These are phyloP conservation scores for Themeda triandra DNA, from an alignment of 176 grass and related monocot species.

Conservation along the genomic window DNA sequence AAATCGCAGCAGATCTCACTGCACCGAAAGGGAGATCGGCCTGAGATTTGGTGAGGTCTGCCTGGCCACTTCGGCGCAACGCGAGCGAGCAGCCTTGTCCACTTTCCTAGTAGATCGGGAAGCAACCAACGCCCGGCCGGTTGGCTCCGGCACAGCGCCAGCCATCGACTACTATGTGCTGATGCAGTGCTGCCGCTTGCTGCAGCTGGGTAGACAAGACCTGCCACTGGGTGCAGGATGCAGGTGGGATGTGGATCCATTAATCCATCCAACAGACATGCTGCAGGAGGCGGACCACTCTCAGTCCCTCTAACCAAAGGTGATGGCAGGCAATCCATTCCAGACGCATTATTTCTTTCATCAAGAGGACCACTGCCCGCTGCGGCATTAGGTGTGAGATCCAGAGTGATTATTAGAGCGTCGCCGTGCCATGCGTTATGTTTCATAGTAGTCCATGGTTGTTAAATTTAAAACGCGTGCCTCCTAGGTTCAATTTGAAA, in stretches of 20 bases:
- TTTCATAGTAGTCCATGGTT: not conserved
- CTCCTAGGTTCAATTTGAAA: not conserved
- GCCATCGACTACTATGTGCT: not conserved
- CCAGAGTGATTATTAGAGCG: conserved; percentile 2
- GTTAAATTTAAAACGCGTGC: not conserved
- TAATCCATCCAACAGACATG: conserved; percentile 6
- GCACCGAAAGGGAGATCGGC: conserved; percentile 15
- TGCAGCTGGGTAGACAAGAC: conserved; percentile 8
- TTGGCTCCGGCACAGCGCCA: not conserved
- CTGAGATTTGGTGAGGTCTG: not conserved
- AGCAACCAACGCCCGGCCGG: not conserved
- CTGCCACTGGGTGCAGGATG: conserved; percentile 10
- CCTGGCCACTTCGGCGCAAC: not conserved
- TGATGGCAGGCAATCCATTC: not conserved
- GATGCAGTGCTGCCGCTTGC: too few relatives aligned
- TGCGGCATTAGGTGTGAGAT: conserved; percentile 19
- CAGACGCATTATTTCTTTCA: not conserved
- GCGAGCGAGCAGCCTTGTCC: not conserved
- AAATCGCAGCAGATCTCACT: not conserved
- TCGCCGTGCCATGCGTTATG: not conserved
- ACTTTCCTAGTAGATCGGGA: conserved; percentile 28
- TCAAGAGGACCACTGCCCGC: conserved; percentile 4
- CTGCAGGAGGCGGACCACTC: conserved; percentile 38
- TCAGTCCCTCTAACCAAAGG: not conserved
- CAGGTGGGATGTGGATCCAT: not conserved